phyloP scores from a whole-genome alignment of 1,284 basidiomycete species.

The Meripilus lineatus region DNA sequence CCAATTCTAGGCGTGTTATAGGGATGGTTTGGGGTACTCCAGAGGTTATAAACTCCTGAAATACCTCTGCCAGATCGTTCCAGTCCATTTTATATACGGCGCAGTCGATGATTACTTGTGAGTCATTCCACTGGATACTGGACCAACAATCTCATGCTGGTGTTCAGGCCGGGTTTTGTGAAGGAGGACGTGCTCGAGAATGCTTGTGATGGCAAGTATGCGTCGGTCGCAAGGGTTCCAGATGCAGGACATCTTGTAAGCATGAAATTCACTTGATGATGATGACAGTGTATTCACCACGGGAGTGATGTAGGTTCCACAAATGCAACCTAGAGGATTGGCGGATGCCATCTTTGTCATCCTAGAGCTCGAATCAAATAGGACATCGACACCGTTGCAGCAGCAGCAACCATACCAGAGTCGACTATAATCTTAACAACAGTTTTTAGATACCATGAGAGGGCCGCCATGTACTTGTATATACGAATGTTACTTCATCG shows the following conservation, averaged over 20 bases:
- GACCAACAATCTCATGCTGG: background rate
- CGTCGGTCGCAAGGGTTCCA: conserved; percentile 26
- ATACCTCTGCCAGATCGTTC: conserved; percentile 32
- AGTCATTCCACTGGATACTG: conserved; percentile 10
- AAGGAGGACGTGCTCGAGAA: conserved; percentile 36
- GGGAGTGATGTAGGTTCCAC: conserved; percentile 14
- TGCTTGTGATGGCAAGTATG: conserved; percentile 32
- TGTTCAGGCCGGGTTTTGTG: conserved; percentile 31
- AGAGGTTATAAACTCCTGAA: conserved; percentile 35
- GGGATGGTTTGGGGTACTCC: conserved; percentile 31
- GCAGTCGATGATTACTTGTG: conserved; percentile 42
- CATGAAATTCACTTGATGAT: background rate
- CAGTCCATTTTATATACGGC: conserved; percentile 47
- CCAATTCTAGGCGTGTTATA: conserved; percentile 44
- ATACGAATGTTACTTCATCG: too few species aligned
- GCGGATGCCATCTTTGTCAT: too few species aligned
- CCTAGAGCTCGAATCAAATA: too few species aligned
- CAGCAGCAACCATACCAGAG: too few species aligned
- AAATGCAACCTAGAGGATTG: conserved; percentile 18
- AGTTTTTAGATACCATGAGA: too few species aligned
- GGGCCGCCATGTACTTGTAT: too few species aligned
- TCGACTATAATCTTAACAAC: too few species aligned
- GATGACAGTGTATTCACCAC: background rate
- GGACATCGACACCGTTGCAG: too few species aligned
- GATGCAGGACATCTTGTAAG: conserved; percentile 31